Base-by-base conservation (phyloP, 1,284 basidiomycete genomes). In the Cyathus pygmaeus region DNA sequence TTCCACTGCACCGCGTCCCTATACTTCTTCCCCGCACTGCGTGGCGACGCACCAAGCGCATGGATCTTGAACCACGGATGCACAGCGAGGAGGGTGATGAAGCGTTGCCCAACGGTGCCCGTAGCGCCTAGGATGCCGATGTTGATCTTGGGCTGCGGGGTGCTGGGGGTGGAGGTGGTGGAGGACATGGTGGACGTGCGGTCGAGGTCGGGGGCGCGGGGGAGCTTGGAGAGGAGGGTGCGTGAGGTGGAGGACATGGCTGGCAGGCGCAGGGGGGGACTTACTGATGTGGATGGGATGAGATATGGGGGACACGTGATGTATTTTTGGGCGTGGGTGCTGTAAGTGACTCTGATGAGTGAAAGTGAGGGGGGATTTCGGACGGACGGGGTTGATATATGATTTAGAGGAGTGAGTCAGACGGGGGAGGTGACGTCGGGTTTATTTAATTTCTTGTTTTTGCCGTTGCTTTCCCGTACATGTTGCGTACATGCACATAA, bases 121-220 rank as follows among this genome's bases (percentile, higher is more conserved):
- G 98, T 99, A 5, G 98, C 98, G 53, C 97, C 97, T 21, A 99
- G 87, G 61, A 99, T 85, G 66, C 95, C 97, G 66, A 99, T 96
- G 67, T 93, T 93, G 81, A 95, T n/a, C n/a, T 77, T 36, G 33
- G 7, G 23, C 71, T 57, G 44, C 55, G 11, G 41, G 44, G 23
- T 27, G 23, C 10, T 23, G 10, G 19, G 24, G 19, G 39, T 13
- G 53, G 42, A 53, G 10, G 44, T 39, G 3, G 60, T 60, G 33
- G 70, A 62, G 42, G 70, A 67, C 71, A 77, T 75, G 53, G 59
- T 63, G 29, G 71, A 67, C 53, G 70, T 59, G 15, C 68, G 71
- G 55, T 72, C 72, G 57, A 72, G 65, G 5, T 65, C 59, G 4
- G 59, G 65, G 49, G n/a, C 7, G 44, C 7, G 44, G 44, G 44